Percentiles rank a stretch among this genome's conserved stretches.
These are phyloP conservation scores for Tylopilus balloui DNA, from an alignment of 768 basidiomycete genomes.

Conservation along the genomic window DNA sequence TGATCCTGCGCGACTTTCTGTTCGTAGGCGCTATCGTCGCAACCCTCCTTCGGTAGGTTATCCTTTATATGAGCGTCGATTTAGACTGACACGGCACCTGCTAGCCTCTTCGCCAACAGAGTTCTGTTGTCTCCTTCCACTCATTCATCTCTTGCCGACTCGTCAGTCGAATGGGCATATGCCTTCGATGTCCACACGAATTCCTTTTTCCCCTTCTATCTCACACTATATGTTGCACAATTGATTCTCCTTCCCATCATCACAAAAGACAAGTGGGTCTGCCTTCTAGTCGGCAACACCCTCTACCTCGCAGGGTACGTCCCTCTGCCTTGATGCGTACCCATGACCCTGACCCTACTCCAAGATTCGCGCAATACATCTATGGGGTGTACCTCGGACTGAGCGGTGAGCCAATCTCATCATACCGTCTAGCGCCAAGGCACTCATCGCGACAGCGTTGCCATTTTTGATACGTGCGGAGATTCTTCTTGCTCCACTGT, in stretches of 20 bases:
- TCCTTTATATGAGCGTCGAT: constrained; percentile 1
- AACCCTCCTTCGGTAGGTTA: constrained; percentile 64
- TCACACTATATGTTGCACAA: constrained; percentile 86
- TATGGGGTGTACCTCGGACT: constrained; percentile 89
- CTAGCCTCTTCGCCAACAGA: constrained; percentile 67
- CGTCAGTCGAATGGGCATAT: constrained; percentile 86
- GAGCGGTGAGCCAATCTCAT: constrained; percentile 48
- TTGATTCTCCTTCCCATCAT: constrained; percentile 82
- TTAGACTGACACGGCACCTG: constrained; percentile 12
- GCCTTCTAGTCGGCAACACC: constrained; percentile 88
- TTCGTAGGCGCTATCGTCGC: constrained; percentile 70
- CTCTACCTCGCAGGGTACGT: constrained; percentile 65
- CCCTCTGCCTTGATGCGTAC: neutral
- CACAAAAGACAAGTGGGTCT: constrained; percentile 87
- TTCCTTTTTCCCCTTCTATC: constrained; percentile 91
- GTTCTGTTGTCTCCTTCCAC: constrained; percentile 68
- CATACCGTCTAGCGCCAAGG: constrained; percentile 1
- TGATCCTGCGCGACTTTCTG: constrained; percentile 89
- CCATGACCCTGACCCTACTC: constrained; percentile 6
- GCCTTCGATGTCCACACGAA: constrained; percentile 97
- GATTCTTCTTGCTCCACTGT: constrained; percentile 82
- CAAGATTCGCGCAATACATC: constrained; percentile 83
- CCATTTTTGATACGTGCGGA: constrained; percentile 91
- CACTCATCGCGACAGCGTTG: constrained; percentile 51
- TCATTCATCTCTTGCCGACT: constrained; percentile 65